Evolutionary conservation across 768 basidiomycete genomes (phyloP), one percentile per base, ranked within the genome.

Genomic region (Paxillus ammoniavirescens): DNA sequence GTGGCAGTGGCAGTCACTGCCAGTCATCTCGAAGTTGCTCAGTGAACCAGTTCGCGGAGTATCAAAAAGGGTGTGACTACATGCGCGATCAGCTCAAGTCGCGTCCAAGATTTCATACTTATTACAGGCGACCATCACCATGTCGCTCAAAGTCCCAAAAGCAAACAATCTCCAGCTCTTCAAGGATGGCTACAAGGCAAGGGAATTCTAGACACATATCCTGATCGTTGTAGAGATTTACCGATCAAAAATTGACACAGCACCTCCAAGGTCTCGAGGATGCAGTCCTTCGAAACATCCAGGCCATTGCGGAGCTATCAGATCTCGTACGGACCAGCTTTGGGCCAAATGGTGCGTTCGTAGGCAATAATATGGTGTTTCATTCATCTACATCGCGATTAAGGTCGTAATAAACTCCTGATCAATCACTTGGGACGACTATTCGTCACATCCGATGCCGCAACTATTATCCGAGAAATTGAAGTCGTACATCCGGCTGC

Each of bases 401-500:
- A 64, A 93, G 96, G 96, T 45, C 83, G 96, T 49, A 99, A 98
- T 73, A 99, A 99, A 72, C 84, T 99, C 50, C 75, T 99, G 69
- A 96, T 99, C 74, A 99, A 99, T 72, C 96, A 98, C 72, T 79
- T 99, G 35, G 94, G 94, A 50, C 82, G 86, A 70, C 80, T 98
- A 37, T 98, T 98, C 73, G 95, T 98, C 55, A 99, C 97, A 33
- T 96, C 93, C 44, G 96, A 99, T 82, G 96, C 97, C 9, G 97
- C 97, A 12, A 98, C 96, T 54, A 98, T 99, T 72, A 93, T 99
- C 65, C 82, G 89, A 59, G 97, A 99, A 75, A 86, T 98, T 66
- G 97, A 99, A 68, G 93, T 99, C 52, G 93, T 98, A 14, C 97
- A 99, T 72, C 97, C 97, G 1, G 97, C 96, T 5, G 97, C 95